Conservation (phyloP, 2,329 filamentous ascomycete species). For the Botryotinia globosa region DNA sequence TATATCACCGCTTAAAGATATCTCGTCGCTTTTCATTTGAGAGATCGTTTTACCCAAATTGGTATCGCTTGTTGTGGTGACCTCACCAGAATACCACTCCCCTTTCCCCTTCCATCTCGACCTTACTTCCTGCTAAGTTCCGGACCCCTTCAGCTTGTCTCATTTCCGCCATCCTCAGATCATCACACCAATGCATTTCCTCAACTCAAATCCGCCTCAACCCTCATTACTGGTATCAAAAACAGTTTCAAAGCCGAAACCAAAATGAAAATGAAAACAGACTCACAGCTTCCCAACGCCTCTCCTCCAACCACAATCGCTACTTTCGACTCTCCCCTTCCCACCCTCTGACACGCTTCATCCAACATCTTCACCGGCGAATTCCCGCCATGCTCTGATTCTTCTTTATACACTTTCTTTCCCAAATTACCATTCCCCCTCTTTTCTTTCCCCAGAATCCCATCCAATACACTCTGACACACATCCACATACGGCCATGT, state of each 20-base stretch:
- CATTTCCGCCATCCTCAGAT: not conserved
- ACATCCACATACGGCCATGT: slow-evolving; percentile 11
- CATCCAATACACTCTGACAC: not conserved
- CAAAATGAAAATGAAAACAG: not conserved
- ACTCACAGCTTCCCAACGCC: slow-evolving; percentile 48
- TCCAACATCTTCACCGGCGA: slow-evolving; percentile 62
- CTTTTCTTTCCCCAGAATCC: not conserved
- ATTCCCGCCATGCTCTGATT: slow-evolving; percentile 39
- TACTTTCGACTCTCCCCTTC: slow-evolving; percentile 51
- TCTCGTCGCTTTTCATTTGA: not conserved
- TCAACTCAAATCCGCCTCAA: not conserved
- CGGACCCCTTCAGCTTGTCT: not conserved
- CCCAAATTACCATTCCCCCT: not conserved
- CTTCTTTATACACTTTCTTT: not conserved
- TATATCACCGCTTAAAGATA: not conserved
- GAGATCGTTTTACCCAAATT: not conserved
- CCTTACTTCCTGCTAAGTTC: not conserved
- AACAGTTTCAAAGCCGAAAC: not conserved
- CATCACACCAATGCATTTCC: not conserved
- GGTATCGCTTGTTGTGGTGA: not conserved
- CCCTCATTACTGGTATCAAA: not conserved
- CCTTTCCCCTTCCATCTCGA: not conserved
- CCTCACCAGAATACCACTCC: not conserved
- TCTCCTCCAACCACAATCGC: slow-evolving; percentile 63
- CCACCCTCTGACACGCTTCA: slow-evolving; percentile 57